Base-by-base conservation (phyloP, 352 stramenopile species). In the Phytophthora megakarya region DNA sequence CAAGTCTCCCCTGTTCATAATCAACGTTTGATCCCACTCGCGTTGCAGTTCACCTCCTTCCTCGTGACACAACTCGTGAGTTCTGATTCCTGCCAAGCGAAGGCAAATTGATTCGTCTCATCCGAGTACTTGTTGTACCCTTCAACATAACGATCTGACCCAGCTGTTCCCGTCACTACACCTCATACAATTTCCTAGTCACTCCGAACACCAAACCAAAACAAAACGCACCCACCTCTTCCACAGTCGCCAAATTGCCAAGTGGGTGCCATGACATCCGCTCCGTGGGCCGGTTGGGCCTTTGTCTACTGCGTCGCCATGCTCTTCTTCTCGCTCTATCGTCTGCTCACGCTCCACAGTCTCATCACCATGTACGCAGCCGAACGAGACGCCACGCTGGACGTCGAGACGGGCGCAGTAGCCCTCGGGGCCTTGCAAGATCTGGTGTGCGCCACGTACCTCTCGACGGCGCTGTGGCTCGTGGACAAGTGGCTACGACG, bases 241-340 rank as follows among this genome's bases (percentile, higher is more conserved):
- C 48, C 5, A n/a, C 35, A 57, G 33, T 46, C 23, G 19, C 49
- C 1, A 46, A 52, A 26, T 23, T 26, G 25, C 25, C 11, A n/a
- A 9, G 11, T 4, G 13, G 0, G 38, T 25, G 25, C 8, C 9
- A 51, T 51, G 44, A n/a, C 26, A n/a, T 21, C 25, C 25, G 44
- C 21, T 28, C 39, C 56, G 22, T 78, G 60, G 53, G 59, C 76
- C 26, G 49, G 77, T 11, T 87, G 78, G 78, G 46, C 60, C 19
- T 70, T 73, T 28, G 70, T 81, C 12, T 70, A 76, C 43, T 3
- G 53, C 19, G n/a, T 61, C 7, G 18, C 56, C 8, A 56, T 78
- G 30, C 22, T 70, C 11, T 83, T 75, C 54, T 87, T 78, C 58
- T 61, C 65, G 18, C 23, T 71, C 28, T 67, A 70, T 28, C 65